phyloP scores from a whole-genome alignment of 2,329 filamentous ascomycete genomes.

The Epichloe sibirici region DNA sequence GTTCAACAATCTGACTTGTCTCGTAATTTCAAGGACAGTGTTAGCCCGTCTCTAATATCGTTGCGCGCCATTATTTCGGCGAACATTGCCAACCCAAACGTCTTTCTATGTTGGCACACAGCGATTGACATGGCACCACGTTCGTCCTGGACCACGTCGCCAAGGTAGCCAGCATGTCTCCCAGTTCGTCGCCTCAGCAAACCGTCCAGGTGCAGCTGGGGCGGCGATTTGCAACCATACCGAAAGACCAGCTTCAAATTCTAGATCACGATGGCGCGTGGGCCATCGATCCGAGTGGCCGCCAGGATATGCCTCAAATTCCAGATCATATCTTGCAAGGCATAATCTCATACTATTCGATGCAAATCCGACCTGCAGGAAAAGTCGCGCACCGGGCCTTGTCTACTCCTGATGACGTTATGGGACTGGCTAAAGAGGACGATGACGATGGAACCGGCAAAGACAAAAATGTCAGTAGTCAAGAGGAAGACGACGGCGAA shows the following conservation, averaged over 20 bases:
- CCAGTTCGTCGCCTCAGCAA: constrained; percentile 12
- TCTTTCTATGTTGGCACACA: neutral
- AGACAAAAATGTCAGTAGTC: neutral
- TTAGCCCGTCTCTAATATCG: too few species aligned
- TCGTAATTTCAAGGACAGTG: too few species aligned
- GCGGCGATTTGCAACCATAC: constrained; percentile 20
- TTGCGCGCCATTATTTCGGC: too few species aligned
- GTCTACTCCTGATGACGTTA: neutral
- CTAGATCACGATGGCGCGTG: constrained; percentile 25
- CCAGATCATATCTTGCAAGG: constrained; percentile 24
- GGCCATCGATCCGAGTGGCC: constrained; percentile 16
- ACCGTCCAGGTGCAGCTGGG: constrained; percentile 14
- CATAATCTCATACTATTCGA: constrained; percentile 14
- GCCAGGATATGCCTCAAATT: constrained; percentile 18
- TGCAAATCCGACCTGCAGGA: constrained; percentile 1
- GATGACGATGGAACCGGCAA: neutral
- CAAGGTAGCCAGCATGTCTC: constrained; percentile 14
- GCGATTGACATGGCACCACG: neutral
- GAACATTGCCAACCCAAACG: too few species aligned
- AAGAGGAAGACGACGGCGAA: neutral
- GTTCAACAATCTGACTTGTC: too few species aligned
- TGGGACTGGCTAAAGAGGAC: neutral
- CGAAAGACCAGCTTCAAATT: constrained; percentile 26
- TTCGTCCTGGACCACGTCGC: neutral
- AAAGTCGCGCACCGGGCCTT: neutral